Base-by-base conservation (phyloP, 2,329 filamentous ascomycete species). In the Xylariales sp. region DNA sequence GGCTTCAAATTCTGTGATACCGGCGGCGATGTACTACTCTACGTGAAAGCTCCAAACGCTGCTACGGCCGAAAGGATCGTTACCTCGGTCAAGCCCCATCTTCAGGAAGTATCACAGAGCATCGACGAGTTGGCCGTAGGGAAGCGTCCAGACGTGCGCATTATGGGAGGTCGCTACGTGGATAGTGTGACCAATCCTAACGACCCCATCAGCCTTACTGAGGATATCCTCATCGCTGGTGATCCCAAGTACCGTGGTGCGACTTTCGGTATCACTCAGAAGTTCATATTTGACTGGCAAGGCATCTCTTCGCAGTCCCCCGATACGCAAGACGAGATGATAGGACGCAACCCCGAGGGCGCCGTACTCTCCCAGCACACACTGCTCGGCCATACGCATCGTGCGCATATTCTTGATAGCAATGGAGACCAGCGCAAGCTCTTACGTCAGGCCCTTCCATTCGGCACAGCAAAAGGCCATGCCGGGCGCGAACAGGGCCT, bases 181-280 rank as follows among this genome's bases (percentile, higher is more conserved):
- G 40, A 42, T 15, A 20, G 30, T 29, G 40, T 42, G 23, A 42
- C 37, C 28, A 42, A 42, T 27, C 40, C 40, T 5, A 42, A 42
- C 14, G 40, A 40, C 37, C 40, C 40, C 6, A 31, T 42, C 21
- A 33, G 35, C 4, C 36, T 42, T 10, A 20, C 16, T 20, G 40
- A 42, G n/a, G 40, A 42, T 32, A 42, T 42, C 23, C 31, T 42
- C 6, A 14, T 40, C 8, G 23, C 15, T 13, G 36, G 29, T 6
- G n/a, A n/a, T n/a, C n/a, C n/a, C n/a, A 19, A 27, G 5, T 18
- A 30, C 6, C 37, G 17, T 5, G 40, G 40, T 24, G 21, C 40
- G 6, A 27, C 21, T 14, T 42, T 42, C 17, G 40, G 18, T n/a
- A 25, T 42, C 23, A 42, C 28, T 13, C 40, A 42, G 29, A 42